These are phyloP conservation scores for Quercus suber DNA, from an alignment of 306 rosid species.

Conservation along the genomic window DNA sequence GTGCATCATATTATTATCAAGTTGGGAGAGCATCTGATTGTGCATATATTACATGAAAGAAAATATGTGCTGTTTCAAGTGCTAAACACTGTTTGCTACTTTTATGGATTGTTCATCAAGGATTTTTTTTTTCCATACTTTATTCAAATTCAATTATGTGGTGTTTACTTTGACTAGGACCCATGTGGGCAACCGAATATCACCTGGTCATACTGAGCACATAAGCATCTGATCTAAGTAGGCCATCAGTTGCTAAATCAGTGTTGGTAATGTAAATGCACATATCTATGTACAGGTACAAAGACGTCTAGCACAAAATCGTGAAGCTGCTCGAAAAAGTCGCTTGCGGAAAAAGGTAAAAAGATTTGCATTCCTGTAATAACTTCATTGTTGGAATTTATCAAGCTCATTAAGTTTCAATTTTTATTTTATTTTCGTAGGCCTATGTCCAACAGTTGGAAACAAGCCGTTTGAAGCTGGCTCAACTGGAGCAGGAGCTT, in stretches of 20 bases:
- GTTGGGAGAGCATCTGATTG: not conserved
- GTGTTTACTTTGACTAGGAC: not conserved
- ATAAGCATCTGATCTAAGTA: not conserved
- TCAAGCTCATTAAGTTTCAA: not conserved
- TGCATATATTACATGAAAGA: not conserved
- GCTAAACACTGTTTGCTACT: not conserved
- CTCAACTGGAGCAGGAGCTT: slow-evolving; percentile 75
- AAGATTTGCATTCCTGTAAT: slow-evolving; percentile 14
- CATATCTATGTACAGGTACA: slow-evolving; percentile 37
- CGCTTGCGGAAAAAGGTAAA: slow-evolving; percentile 72
- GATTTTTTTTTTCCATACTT: not conserved
- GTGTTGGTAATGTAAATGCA: slow-evolving; percentile 5
- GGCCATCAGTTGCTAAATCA: not conserved
- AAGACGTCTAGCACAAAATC: slow-evolving; percentile 81
- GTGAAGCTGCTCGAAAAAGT: slow-evolving; percentile 89
- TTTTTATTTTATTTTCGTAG: slow-evolving; percentile 32
- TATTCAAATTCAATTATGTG: not conserved
- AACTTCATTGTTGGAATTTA: not conserved
- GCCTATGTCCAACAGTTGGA: slow-evolving; percentile 92
- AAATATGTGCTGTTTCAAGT: not conserved
- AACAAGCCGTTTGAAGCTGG: slow-evolving; percentile 74
- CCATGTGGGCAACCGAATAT: not conserved
- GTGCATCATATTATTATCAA: not conserved
- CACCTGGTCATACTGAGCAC: not conserved
- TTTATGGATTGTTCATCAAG: not conserved